These are phyloP conservation scores for Daldinia loculata DNA, from an alignment of 495 filamentous ascomycete species.

Conservation along the genomic window DNA sequence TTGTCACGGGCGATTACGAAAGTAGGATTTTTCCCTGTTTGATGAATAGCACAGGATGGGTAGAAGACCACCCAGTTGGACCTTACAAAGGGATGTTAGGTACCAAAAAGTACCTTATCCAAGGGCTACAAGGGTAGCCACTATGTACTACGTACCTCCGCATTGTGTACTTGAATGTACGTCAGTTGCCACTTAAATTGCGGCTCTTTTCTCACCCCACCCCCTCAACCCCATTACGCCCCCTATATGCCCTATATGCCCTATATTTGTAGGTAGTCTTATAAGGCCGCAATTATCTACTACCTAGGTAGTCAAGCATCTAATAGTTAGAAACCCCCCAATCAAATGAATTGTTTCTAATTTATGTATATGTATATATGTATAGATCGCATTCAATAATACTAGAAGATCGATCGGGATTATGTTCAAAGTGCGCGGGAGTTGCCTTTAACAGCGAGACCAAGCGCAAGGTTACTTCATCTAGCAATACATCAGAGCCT, in stretches of 20 bases:
- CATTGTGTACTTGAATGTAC: background rate
- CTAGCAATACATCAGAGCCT: slow-evolving; percentile 5
- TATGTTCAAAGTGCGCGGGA: background rate
- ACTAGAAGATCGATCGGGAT: background rate
- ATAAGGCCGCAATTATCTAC: background rate
- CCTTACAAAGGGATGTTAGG: slow-evolving; percentile 3
- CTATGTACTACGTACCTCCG: background rate
- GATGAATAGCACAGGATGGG: background rate
- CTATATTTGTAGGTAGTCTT: background rate
- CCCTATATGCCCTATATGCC: background rate
- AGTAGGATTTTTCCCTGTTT: slow-evolving; percentile 8
- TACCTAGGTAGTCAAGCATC: background rate
- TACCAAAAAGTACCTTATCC: background rate
- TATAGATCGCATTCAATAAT: background rate
- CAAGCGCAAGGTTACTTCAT: background rate
- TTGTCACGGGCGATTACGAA: slow-evolving; percentile 1
- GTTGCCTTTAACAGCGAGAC: background rate
- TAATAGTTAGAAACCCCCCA: background rate
- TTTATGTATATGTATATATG: background rate
- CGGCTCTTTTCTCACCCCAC: slow-evolving; percentile 1
- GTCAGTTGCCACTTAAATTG: slow-evolving; percentile 2
- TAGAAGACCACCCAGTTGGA: background rate
- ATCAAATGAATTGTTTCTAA: background rate
- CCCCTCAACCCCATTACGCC: background rate
- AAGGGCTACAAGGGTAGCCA: background rate